These are phyloP conservation scores for Testicularia cyperi DNA, from an alignment of 1,284 basidiomycete genomes.

Conservation along the genomic window DNA sequence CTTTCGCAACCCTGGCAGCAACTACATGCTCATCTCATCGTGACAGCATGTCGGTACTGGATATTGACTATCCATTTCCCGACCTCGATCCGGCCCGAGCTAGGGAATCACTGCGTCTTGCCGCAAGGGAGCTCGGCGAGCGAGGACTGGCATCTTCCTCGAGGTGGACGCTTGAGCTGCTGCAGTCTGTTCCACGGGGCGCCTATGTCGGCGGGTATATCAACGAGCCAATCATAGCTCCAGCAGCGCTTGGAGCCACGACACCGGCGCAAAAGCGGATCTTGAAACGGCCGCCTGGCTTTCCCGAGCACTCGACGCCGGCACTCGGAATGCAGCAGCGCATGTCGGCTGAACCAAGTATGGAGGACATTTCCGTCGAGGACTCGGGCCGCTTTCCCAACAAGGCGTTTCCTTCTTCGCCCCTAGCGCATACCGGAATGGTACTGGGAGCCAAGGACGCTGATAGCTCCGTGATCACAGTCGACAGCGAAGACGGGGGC, in stretches of 20 bases:
- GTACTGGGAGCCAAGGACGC: conserved; percentile 3
- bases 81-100: conserved; percentile 36
- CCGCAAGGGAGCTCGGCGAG: conserved; percentile 32
- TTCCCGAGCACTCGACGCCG: conserved; percentile 55
- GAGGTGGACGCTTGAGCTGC: conserved; percentile 51
- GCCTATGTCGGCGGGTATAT: background rate
- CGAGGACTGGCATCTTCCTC: conserved; percentile 38
- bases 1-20: too few relatives aligned
- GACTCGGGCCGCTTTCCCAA: conserved; percentile 15
- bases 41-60: conserved; percentile 26
- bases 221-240: too few relatives aligned
- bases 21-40: too few relatives aligned
- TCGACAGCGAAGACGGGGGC: conserved; percentile 28
- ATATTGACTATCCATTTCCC: conserved; percentile 35
- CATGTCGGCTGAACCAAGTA: conserved; percentile 24
- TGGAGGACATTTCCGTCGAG: conserved; percentile 15
- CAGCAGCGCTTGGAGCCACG: too few relatives aligned
- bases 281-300: conserved; percentile 3
- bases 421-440: conserved; percentile 15
- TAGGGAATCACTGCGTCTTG: conserved; percentile 20
- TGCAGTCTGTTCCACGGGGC: conserved; percentile 25
- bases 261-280: conserved; percentile 29
- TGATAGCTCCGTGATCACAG: conserved; percentile 34
- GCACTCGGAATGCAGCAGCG: conserved; percentile 42
- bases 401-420: conserved; percentile 13